Base-by-base conservation (phyloP, 805 yeast species). In the Lachancea kluyveri region DNA sequence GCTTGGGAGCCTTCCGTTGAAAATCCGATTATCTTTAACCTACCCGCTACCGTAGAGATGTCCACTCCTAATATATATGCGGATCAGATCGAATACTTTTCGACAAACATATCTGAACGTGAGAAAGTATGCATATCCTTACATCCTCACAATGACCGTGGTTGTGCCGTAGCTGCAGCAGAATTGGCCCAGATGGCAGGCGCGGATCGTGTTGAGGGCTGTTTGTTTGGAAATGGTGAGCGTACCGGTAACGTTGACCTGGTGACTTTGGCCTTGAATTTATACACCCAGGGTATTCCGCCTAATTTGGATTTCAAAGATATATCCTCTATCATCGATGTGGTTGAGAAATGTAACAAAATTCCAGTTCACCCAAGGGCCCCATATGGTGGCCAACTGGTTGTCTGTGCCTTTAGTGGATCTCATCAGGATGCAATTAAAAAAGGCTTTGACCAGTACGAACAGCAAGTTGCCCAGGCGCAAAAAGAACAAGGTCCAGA, bases 361-460 rank as follows among this genome's bases (percentile, higher is more conserved):
- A 79, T 82, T 39, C 87, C 85, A 1, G 79, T 83, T 12, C 82
- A 74, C 35, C 74, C 79, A 37, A 73, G 92, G 51, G 80, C 88
- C 15, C 92, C 92, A 8, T 81, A 81, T 50, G 88, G 88, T 36
- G 92, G 92, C 21, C 78, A 81, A 33, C 68, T 81, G 30, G 92
- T 81, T 25, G 88, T 82, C 21, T 80, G 85, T 59, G 92, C 92
- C 2, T 82, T 82, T 60, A 70, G 80, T 31, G 92, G 92, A 4
- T 77, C 86, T n/a, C 92, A 82, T 57, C 92, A 82, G 62, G 92
- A 83, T 57, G 92, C 94, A 25, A 82, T 82, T 57, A 83, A 82
- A 60, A 82, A 82, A 63, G 94, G 94, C 11, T 82, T 82, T 56
- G 65, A 68, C 15, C 56, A 52, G 12, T 67, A 73, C 45, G 61